phyloP scores from a whole-genome alignment of 352 stramenopile species.

The Phytophthora quininea region DNA sequence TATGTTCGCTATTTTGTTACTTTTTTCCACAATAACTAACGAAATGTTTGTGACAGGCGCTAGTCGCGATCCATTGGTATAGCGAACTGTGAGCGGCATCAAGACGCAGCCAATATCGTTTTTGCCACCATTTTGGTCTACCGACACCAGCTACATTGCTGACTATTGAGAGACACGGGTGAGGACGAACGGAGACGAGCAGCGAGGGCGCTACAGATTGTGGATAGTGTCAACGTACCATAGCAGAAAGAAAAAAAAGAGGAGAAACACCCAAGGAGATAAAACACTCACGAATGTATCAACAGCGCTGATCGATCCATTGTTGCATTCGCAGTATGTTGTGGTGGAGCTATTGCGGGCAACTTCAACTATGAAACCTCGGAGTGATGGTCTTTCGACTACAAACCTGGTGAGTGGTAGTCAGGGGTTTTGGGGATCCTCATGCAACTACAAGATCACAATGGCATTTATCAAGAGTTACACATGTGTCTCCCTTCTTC shows the following conservation, averaged over 20 bases:
- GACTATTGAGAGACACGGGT: constrained; percentile 6
- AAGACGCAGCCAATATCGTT: constrained; percentile 26
- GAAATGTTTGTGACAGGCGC: constrained; percentile 15
- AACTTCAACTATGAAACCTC: too few relatives aligned
- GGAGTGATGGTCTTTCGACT: too few relatives aligned
- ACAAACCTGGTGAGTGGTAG: constrained; percentile 12
- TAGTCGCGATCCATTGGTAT: constrained; percentile 32
- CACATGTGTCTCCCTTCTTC: neutral
- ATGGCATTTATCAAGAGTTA: neutral
- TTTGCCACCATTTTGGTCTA: constrained; percentile 22
- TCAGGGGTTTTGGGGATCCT: constrained; percentile 4
- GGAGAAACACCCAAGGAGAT: constrained; percentile 13
- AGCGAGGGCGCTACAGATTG: constrained; percentile 25
- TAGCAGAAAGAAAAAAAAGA: constrained; percentile 23
- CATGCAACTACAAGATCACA: neutral
- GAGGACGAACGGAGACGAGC: constrained; percentile 12
- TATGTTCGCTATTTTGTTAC: neutral
- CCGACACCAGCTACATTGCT: constrained; percentile 9
- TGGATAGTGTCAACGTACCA: constrained; percentile 65
- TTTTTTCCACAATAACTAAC: neutral
- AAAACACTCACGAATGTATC: constrained; percentile 10
- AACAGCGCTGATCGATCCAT: constrained; percentile 1
- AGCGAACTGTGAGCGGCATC: constrained; percentile 14
- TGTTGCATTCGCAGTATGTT: neutral
- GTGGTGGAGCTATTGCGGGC: neutral